Evolutionary conservation across 2,329 filamentous ascomycete genomes (phyloP).

Genomic region (Fusarium udum): DNA sequence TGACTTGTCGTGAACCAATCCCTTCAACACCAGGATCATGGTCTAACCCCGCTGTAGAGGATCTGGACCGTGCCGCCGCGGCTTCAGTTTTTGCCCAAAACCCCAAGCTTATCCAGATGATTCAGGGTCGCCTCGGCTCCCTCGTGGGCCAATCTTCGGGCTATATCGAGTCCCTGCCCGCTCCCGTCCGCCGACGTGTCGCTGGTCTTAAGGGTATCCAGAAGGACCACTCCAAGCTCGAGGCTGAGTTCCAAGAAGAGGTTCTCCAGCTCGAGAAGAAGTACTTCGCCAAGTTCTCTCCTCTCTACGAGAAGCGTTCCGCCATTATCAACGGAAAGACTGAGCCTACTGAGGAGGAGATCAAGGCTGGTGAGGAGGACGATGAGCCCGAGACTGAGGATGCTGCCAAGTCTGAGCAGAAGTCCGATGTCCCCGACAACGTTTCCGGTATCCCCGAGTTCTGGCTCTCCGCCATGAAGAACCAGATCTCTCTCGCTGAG

Average conservation of each 20-base stretch:
- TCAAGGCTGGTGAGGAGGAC: conserved; percentile 85
- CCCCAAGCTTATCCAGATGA: conserved; percentile 94
- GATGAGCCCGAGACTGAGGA: conserved; percentile 79
- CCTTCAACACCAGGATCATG: background rate
- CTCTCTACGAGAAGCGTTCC: conserved; percentile 94
- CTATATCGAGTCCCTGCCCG: conserved; percentile 95
- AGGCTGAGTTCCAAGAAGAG: conserved; percentile 98
- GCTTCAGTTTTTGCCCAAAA: conserved; percentile 96
- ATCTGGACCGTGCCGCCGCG: conserved; percentile 85
- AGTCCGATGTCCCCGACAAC: conserved; percentile 64
- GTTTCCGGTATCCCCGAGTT: conserved; percentile 94
- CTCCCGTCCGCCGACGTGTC: conserved; percentile 89
- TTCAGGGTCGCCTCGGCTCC: conserved; percentile 92
- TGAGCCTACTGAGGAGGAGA: conserved; percentile 88
- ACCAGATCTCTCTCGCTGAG: conserved; percentile 95
- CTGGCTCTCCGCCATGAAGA: conserved; percentile 99
- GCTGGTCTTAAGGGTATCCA: conserved; percentile 97
- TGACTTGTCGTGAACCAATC: conserved; percentile 4
- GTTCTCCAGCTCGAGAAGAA: conserved; percentile 99
- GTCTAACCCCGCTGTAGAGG: conserved; percentile 68
- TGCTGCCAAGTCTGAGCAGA: conserved; percentile 64
- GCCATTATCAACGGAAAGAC: conserved; percentile 87
- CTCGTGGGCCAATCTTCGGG: conserved; percentile 95
- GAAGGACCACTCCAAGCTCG: conserved; percentile 98
- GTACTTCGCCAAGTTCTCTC: conserved; percentile 98